These are phyloP conservation scores for Prunus salicina DNA, from an alignment of 306 rosid species.

Conservation along the genomic window DNA sequence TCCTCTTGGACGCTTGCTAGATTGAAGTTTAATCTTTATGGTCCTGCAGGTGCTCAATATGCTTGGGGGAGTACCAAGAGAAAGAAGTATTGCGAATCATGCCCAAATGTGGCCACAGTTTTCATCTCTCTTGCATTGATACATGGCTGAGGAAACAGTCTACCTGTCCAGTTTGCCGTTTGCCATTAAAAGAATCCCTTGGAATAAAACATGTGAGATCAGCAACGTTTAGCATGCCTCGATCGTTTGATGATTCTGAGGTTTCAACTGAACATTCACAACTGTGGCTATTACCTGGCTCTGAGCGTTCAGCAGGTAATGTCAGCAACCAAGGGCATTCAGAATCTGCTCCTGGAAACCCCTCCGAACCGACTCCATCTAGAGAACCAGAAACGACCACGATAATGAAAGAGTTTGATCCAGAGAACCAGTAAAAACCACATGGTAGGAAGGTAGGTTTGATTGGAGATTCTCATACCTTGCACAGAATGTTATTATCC, in stretches of 20 bases:
- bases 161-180: constrained; percentile 90
- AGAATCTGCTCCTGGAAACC: constrained; percentile 29
- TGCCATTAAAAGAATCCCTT: constrained; percentile 58
- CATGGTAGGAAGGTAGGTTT: constrained; percentile 14
- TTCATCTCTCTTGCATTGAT: constrained; percentile 92
- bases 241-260: constrained; percentile 47
- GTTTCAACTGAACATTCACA: constrained; percentile 41
- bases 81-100: constrained; percentile 76
- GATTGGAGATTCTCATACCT: constrained; percentile 9
- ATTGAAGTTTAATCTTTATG: constrained; percentile 1
- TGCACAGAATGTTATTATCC: constrained; percentile 7
- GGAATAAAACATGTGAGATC: constrained; percentile 53
- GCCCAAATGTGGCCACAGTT: constrained; percentile 91
- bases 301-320: constrained; percentile 19
- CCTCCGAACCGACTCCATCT: constrained; percentile 27
- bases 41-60: constrained; percentile 80
- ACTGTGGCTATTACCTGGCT: constrained; percentile 40
- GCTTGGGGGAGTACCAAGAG: constrained; percentile 86
- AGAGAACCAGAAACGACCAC: constrained; percentile 42
- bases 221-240: constrained; percentile 42
- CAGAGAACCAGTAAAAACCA: constrained; percentile 16
- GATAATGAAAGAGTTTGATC: constrained; percentile 23
- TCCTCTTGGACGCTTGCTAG: neutral
- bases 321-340: constrained; percentile 29
- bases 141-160: constrained; percentile 84